A percentile compares a stretch with the other conserved stretches of the same genome.
Evolutionary conservation across 148 eudicot genomes (phyloP).

Genomic region (Pouteria glomerata): DNA sequence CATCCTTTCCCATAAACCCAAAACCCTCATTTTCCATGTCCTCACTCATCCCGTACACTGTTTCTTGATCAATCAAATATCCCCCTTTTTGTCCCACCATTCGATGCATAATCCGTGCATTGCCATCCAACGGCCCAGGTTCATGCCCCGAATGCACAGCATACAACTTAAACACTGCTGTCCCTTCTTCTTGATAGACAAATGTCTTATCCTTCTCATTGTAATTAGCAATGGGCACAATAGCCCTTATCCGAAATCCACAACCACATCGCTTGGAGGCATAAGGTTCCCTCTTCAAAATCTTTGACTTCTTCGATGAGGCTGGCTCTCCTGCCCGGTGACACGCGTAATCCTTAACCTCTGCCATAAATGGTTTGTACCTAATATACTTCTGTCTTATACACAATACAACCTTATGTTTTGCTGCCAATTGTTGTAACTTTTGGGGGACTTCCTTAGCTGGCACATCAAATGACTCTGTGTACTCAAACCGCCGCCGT

Average conservation of each 20-base stretch:
- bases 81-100: constrained; percentile 83
- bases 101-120: constrained; percentile 97
- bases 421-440: constrained; percentile 69
- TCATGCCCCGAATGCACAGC: constrained; percentile 97
- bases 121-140: constrained; percentile 95
- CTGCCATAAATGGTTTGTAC: constrained; percentile 97
- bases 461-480: constrained; percentile 79
- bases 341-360: constrained; percentile 96
- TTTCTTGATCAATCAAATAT: constrained; percentile 62
- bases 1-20: constrained; percentile 41
- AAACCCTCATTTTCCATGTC: constrained; percentile 57
- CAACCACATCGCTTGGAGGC: constrained; percentile 93
- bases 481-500: constrained; percentile 82
- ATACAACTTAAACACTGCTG: constrained; percentile 87
- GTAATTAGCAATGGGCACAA: constrained; percentile 83
- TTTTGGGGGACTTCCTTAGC: constrained; percentile 69
- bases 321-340: constrained; percentile 93
- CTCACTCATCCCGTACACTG: constrained; percentile 71
- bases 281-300: constrained; percentile 84
- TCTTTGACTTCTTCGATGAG: constrained; percentile 56
- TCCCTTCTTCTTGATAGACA: constrained; percentile 92
- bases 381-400: constrained; percentile 94
- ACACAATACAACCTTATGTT: constrained; percentile 86
- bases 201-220: constrained; percentile 93
- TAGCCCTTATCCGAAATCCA: constrained; percentile 90